These are phyloP conservation scores for Camelina sativa DNA, from an alignment of 345 rosid genomes.

Conservation along the genomic window DNA sequence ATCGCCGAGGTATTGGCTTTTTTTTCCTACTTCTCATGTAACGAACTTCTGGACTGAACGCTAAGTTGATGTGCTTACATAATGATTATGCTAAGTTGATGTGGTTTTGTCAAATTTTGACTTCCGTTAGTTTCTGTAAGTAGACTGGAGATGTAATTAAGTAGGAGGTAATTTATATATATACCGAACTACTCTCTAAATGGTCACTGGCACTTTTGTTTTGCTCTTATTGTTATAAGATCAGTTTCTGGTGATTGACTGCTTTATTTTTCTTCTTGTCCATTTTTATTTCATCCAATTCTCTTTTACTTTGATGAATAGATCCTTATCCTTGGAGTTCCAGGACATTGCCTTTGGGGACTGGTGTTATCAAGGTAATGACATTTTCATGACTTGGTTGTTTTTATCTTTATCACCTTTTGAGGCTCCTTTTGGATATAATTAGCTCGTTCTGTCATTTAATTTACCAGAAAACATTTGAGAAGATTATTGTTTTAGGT, in stretches of 20 bases:
- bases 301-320: conserved; percentile 18
- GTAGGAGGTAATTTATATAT: background rate
- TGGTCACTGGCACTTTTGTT: background rate
- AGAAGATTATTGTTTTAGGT: background rate
- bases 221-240: background rate
- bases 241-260: background rate
- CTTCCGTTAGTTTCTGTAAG: background rate
- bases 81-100: conserved; percentile 31
- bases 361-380: conserved; percentile 49
- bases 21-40: conserved; percentile 8
- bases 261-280: background rate
- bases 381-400: background rate
- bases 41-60: conserved; percentile 8
- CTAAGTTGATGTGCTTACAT: conserved; percentile 60
- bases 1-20: conserved; percentile 59
- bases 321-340: conserved; percentile 50
- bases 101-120: background rate
- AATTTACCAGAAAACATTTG: background rate
- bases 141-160: background rate
- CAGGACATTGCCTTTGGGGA: conserved; percentile 44
- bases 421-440: background rate
- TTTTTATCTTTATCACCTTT: conserved; percentile 5
- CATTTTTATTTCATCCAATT: background rate
- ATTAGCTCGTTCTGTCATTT: conserved; percentile 15
- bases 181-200: background rate